These are phyloP conservation scores for Cyphellophora europaea DNA, from an alignment of 2,329 filamentous ascomycete species.

Conservation along the genomic window DNA sequence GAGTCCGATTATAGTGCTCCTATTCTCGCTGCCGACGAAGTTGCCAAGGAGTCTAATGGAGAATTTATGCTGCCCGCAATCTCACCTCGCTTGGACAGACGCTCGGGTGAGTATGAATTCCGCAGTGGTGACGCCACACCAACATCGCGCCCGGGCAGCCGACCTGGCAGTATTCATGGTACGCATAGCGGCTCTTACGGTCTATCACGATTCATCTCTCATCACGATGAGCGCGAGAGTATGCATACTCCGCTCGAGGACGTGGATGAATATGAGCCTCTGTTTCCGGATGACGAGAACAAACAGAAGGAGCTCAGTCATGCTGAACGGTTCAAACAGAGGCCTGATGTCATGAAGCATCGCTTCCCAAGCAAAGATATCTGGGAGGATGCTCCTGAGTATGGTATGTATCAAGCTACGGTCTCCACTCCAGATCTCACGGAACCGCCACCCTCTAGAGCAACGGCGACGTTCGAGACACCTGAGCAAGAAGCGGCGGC, in stretches of 20 bases:
- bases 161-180: slow-evolving; percentile 55
- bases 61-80: slow-evolving; percentile 72
- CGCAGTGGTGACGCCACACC: slow-evolving; percentile 42
- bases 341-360: slow-evolving; percentile 44
- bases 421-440: slow-evolving; percentile 70
- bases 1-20: slow-evolving; percentile 61
- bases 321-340: slow-evolving; percentile 46
- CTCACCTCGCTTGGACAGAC: slow-evolving; percentile 59
- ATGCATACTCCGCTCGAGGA: slow-evolving; percentile 66
- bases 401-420: slow-evolving; percentile 65
- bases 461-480: slow-evolving; percentile 25
- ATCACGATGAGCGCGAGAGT: slow-evolving; percentile 41
- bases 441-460: slow-evolving; percentile 20
- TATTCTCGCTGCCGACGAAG: slow-evolving; percentile 82
- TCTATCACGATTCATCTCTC: slow-evolving; percentile 45
- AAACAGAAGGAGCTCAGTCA: slow-evolving; percentile 45
- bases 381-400: slow-evolving; percentile 93
- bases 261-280: slow-evolving; percentile 86
- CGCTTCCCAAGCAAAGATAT: slow-evolving; percentile 92
- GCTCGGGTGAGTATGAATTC: slow-evolving; percentile 47
- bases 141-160: slow-evolving; percentile 51
- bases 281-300: slow-evolving; percentile 74
- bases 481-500: slow-evolving; percentile 40
- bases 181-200: slow-evolving; percentile 29
- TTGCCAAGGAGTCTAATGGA: slow-evolving; percentile 61